phyloP scores from a whole-genome alignment of 2,329 filamentous ascomycete species.

The Fusarium miscanthi region DNA sequence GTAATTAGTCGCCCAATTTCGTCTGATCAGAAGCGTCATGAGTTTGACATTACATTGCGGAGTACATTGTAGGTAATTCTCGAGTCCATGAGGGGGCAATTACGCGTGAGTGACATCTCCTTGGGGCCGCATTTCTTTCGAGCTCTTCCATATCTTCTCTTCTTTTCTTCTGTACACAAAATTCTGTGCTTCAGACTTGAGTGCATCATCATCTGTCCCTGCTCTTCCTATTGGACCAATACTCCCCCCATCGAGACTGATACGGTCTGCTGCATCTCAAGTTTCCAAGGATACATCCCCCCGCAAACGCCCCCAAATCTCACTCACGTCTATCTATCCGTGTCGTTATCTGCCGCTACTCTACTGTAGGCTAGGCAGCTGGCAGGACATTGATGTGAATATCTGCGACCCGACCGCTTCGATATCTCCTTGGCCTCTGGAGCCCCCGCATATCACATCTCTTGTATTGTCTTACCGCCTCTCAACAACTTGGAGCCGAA shows the following conservation, averaged over 20 bases:
- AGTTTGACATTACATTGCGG: background rate
- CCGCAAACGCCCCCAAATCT: slow-evolving; percentile 37
- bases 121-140: background rate
- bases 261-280: slow-evolving; percentile 30
- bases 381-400: background rate
- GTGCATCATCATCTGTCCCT: slow-evolving; percentile 19
- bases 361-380: background rate
- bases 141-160: background rate
- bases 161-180: slow-evolving; percentile 1
- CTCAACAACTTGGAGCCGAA: slow-evolving; percentile 2
- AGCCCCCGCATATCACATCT: slow-evolving; percentile 8
- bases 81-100: background rate
- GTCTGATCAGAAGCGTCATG: slow-evolving; percentile 26
- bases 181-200: slow-evolving; percentile 20
- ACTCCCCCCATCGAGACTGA: slow-evolving; percentile 14
- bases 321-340: slow-evolving; percentile 18
- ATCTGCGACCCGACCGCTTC: slow-evolving; percentile 6
- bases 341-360: slow-evolving; percentile 20
- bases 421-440: slow-evolving; percentile 1
- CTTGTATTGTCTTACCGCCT: slow-evolving; percentile 19
- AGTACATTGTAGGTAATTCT: background rate
- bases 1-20: slow-evolving; percentile 26
- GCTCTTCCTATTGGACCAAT: slow-evolving; percentile 16
- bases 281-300: slow-evolving; percentile 27
- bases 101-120: background rate